Evolutionary conservation across 257 asterid genomes (phyloP), one percentile per base, ranked within the genome.

Genomic region (Solanum peruvianum): DNA sequence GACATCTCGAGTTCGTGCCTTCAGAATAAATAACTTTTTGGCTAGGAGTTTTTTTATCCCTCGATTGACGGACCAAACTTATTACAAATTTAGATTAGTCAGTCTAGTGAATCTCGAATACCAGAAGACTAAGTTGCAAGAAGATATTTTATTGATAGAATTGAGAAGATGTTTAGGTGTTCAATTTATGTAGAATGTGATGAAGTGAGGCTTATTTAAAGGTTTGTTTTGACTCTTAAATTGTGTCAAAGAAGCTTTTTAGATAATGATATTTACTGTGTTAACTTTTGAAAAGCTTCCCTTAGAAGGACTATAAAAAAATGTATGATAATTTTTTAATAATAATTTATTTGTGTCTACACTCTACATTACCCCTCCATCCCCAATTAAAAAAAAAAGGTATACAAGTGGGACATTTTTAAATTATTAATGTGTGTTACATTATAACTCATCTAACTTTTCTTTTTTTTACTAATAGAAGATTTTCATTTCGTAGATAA

Each of bases 231-330:
- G 47, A 56, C 2, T 58, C 3, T 16, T 25, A 87, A 91, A 83
- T 66, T 88, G 93, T 89, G 86, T 15, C 33, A 16, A 27, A 60
- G 90, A 91, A 89, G 93, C 89, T 88, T 82, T 90, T 91, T 91
- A 87, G 91, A 76, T 49, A 49, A 41, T 27, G 41, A 13, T 41
- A 76, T 75, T 75, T 75, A 49, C 6, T 11, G 1, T 6, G 5
- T 73, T 73, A 37, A 37, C 42, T 73, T 73, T 37, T 18, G 25
- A 37, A 14, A 73, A 73, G 25, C 82, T 73, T 73, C 20, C 52
- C 52, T 73, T 5, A 11, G 13, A 39, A 73, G 47, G 6, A 52
- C 62, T 18, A 52, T 42, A n/a, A n/a, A 42, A 42, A 73, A 37
- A 20, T 73, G 82, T 39, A 52, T 4, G 11, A 73, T 42, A 71